phyloP scores from a whole-genome alignment of 192 early-diverging fungal genomes.

The Lobulomyces angularis region DNA sequence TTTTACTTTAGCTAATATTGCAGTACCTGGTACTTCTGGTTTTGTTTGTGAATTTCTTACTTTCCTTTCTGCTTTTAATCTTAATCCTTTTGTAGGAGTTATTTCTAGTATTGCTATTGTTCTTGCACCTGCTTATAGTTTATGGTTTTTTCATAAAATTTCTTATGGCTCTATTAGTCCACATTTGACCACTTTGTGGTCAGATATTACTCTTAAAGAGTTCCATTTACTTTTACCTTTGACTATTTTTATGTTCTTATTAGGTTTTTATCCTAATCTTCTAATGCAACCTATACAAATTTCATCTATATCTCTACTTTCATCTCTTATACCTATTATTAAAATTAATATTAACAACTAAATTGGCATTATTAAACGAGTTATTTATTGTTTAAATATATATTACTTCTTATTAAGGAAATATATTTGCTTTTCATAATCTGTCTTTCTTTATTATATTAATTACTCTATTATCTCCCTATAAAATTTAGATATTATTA shows the following conservation, averaged over 20 bases:
- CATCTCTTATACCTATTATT: too few species aligned
- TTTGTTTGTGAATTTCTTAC: conserved; percentile 59
- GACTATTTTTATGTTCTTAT: conserved; percentile 32
- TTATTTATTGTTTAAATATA: too few species aligned
- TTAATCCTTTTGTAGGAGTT: conserved; percentile 45
- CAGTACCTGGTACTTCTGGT: conserved; percentile 51
- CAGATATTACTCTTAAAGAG: conserved; percentile 41
- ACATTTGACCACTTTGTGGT: conserved; percentile 39
- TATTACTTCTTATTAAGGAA: too few species aligned
- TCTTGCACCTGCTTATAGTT: conserved; percentile 46
- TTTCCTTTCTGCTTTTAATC: conserved; percentile 49
- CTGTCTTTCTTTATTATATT: too few species aligned
- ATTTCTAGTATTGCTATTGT: conserved; percentile 51
- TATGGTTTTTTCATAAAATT: conserved; percentile 36
- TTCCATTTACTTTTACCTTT: conserved; percentile 32
- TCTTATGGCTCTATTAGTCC: conserved; percentile 38
- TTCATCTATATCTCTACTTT: too few species aligned
- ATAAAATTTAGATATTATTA: conserved; percentile 23
- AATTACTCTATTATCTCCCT: too few species aligned
- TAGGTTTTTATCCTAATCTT: conserved; percentile 38
- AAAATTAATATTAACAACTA: too few species aligned
- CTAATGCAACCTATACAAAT: too few species aligned
- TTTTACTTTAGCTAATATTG: conserved; percentile 57
- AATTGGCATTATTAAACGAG: too few species aligned
- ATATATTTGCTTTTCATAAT: too few species aligned